Percentiles rank a stretch among this genome's conserved stretches.
Conservation (phyloP, 495 filamentous ascomycete species). For the Tuber melanosporum region DNA sequence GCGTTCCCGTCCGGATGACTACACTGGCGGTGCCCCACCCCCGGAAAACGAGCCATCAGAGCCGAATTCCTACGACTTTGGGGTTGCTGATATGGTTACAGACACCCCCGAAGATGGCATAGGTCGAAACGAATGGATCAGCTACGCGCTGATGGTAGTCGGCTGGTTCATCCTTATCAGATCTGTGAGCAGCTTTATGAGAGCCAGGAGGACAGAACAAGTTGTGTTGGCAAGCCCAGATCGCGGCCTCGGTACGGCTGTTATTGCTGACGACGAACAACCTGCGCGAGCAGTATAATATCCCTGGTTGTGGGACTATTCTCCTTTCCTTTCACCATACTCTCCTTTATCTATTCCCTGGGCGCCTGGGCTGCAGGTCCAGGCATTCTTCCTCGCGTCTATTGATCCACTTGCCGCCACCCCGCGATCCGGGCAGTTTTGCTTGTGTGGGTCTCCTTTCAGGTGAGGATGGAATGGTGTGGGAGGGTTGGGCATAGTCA, state of each 20-base stretch:
- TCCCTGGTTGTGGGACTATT: not conserved
- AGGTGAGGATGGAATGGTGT: not conserved
- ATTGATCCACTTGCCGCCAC: slow-evolving; percentile 4
- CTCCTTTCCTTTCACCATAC: not conserved
- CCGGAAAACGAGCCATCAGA: slow-evolving; percentile 62
- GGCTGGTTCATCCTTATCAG: slow-evolving; percentile 96
- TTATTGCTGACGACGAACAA: slow-evolving; percentile 82
- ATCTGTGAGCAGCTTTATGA: slow-evolving; percentile 79
- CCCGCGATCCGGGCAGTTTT: slow-evolving; percentile 2
- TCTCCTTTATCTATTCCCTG: slow-evolving; percentile 18
- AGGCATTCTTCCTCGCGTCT: slow-evolving; percentile 7
- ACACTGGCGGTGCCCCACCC: slow-evolving; percentile 46
- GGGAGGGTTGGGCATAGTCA: not conserved
- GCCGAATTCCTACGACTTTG: slow-evolving; percentile 85
- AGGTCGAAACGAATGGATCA: slow-evolving; percentile 70
- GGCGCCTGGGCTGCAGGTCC: slow-evolving; percentile 7
- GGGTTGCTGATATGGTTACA: slow-evolving; percentile 56
- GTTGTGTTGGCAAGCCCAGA: slow-evolving; percentile 91
- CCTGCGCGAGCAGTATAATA: slow-evolving; percentile 72
- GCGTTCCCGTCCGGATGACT: slow-evolving; percentile 46
- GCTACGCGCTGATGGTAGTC: slow-evolving; percentile 93
- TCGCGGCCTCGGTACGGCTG: slow-evolving; percentile 72
- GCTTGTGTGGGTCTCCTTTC: slow-evolving; percentile 8
- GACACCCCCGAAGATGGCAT: slow-evolving; percentile 39
- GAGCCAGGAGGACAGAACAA: slow-evolving; percentile 81